These are phyloP conservation scores for Rhamnella rubrinervis DNA, from an alignment of 331 rosid genomes.

Conservation along the genomic window DNA sequence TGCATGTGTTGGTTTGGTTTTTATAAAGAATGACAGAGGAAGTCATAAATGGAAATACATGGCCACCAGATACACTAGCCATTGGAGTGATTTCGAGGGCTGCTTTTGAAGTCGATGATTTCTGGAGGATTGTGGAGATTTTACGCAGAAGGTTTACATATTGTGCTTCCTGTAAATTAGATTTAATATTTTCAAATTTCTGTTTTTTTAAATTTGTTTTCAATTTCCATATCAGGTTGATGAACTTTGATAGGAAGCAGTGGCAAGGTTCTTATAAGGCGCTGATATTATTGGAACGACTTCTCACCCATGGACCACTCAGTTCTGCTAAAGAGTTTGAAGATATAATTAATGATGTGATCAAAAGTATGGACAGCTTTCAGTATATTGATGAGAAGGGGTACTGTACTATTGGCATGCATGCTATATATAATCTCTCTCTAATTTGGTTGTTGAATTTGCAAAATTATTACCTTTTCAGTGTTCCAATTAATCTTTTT, in stretches of 20 bases:
- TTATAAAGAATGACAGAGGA: constrained; percentile 67
- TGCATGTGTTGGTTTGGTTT: background rate
- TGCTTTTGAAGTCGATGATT: constrained; percentile 80
- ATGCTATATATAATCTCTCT: too few relatives aligned
- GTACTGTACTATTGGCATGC: constrained; percentile 21
- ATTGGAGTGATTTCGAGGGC: constrained; percentile 48
- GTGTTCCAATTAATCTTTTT: background rate
- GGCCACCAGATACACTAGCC: constrained; percentile 65
- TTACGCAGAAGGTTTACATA: constrained; percentile 50
- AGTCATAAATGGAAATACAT: constrained; percentile 57
- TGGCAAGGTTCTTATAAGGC: constrained; percentile 77
- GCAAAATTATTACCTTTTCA: background rate
- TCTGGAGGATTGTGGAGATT: constrained; percentile 61
- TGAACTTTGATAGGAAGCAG: constrained; percentile 45
- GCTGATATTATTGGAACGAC: constrained; percentile 58
- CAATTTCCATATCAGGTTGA: constrained; percentile 39
- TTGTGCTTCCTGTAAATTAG: too few relatives aligned
- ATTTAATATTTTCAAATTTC: background rate
- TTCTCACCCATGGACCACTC: constrained; percentile 73
- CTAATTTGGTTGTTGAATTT: too few relatives aligned
- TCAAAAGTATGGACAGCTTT: constrained; percentile 48
- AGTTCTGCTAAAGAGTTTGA: constrained; percentile 64
- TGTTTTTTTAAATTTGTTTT: constrained; percentile 1
- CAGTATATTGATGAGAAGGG: constrained; percentile 67
- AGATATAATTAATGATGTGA: constrained; percentile 25